A percentile compares a stretch with the other conserved stretches of the same genome.
phyloP scores from a whole-genome alignment of 441 rosid species.

The Gossypium trilobum region DNA sequence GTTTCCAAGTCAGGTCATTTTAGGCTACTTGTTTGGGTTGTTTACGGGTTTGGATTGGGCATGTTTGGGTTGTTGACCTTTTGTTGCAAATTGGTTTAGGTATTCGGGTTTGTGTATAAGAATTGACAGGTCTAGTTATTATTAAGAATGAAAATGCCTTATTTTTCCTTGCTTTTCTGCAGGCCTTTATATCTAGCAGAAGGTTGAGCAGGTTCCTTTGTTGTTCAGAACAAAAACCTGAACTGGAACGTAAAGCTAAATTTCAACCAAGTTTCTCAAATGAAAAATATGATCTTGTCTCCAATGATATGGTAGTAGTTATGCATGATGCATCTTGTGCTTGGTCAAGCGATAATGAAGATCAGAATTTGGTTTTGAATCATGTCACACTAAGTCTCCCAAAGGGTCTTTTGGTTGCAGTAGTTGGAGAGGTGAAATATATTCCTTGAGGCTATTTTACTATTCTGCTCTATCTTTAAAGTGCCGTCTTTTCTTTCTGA shows the following conservation, averaged over 20 bases:
- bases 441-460: constrained; percentile 5
- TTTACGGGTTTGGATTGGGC: no score
- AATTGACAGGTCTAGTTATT: neutral
- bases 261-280: constrained; percentile 21
- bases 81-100: no score
- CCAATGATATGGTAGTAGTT: constrained; percentile 42
- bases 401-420: constrained; percentile 59
- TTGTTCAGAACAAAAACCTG: constrained; percentile 42
- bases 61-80: no score
- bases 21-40: no score
- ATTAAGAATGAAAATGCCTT: constrained; percentile 7
- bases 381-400: constrained; percentile 50
- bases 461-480: neutral
- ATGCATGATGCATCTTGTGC: constrained; percentile 55
- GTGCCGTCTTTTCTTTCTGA: neutral
- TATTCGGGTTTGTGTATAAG: no score
- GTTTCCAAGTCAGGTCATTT: no score
- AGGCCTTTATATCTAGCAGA: constrained; percentile 84
- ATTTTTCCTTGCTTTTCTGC: constrained; percentile 16
- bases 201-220: constrained; percentile 71
- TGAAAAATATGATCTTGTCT: constrained; percentile 23
- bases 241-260: constrained; percentile 21
- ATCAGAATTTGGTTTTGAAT: constrained; percentile 47
- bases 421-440: constrained; percentile 72
- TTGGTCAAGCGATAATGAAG: constrained; percentile 52